phyloP scores from a whole-genome alignment of 805 yeast genomes.

The Metschnikowia lachancei region DNA sequence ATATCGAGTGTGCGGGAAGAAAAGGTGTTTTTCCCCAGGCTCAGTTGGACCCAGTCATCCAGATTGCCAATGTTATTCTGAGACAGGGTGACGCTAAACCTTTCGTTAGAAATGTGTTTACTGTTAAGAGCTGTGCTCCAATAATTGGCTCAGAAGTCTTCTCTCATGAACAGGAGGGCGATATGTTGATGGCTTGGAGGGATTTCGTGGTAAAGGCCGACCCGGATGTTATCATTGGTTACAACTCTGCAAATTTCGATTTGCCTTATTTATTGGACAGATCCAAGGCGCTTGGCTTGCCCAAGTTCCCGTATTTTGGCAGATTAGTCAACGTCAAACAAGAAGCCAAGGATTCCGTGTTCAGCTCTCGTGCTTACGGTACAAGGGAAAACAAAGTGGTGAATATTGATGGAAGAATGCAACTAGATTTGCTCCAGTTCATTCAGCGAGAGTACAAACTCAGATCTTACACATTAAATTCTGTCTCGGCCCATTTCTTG shows the following conservation, averaged over 20 bases:
- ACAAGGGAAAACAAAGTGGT: constrained; percentile 88
- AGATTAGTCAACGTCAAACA: constrained; percentile 67
- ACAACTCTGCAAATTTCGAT: constrained; percentile 92
- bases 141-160: constrained; percentile 91
- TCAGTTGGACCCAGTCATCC: constrained; percentile 88
- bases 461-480: constrained; percentile 90
- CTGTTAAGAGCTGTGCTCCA: constrained; percentile 86
- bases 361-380: constrained; percentile 95
- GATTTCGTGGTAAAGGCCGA: constrained; percentile 81
- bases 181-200: constrained; percentile 82
- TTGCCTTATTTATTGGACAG: constrained; percentile 89
- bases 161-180: constrained; percentile 70
- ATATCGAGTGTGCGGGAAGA: constrained; percentile 98
- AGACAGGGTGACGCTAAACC: constrained; percentile 81
- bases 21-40: constrained; percentile 97
- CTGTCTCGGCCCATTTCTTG: constrained; percentile 90
- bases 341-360: constrained; percentile 75
- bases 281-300: constrained; percentile 67
- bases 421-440: constrained; percentile 87
- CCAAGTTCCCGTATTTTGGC: constrained; percentile 82
- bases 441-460: constrained; percentile 92
- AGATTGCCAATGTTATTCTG: constrained; percentile 93
- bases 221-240: constrained; percentile 96
- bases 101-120: constrained; percentile 90
- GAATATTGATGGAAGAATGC: constrained; percentile 95